Base-by-base conservation (phyloP, 2,329 filamentous ascomycete genomes). In the Colletotrichum australisinense region DNA sequence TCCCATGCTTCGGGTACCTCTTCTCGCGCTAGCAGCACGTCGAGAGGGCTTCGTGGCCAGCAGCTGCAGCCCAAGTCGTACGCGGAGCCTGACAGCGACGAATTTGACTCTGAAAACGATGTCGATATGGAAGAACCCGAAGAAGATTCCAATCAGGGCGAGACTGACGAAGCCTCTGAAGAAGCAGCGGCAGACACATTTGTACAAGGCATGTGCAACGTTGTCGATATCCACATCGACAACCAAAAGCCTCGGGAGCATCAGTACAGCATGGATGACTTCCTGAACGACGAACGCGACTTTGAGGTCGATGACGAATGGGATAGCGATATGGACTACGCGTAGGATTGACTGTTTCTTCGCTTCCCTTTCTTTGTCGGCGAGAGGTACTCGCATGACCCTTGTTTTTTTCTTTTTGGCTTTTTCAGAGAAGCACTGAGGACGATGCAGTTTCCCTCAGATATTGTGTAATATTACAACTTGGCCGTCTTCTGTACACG, bases 191-290 rank as follows among this genome's bases (percentile, higher is more conserved):
- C 53, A 32, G 52, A 67, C 58, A 38, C 77, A 1, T 86, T 87
- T 70, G 82, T 92, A 30, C 93, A 95, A 74, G 93, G 93, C 1
- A 86, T 92, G 76, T 96, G 93, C 78, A 87, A 91, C 53, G 86
- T 91, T 6, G 93, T 95, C 22, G 89, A 93, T 73, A 88, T 95
- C 56, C 85, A 90, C 57, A 92, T 95, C 76, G 94, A 95, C 81
- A 95, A 95, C 79, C 89, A 94, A 78, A 92, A 94, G 73, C 91
- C 92, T 5, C 87, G 87, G 2, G 93, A 95, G 82, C 84, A 88
- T 28, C 91, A 93, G 74, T 94, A 88, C 75, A 88, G 88, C 26
- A 94, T 95, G 85, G 90, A 88, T 1, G 93, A 96, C 79, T 95
- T 96, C 77, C 81, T 94, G 16, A 82, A 93, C 81, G 81, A 80